Evolutionary conservation across 768 basidiomycete genomes (phyloP).

Genomic region (Rhodotorula diobovata): DNA sequence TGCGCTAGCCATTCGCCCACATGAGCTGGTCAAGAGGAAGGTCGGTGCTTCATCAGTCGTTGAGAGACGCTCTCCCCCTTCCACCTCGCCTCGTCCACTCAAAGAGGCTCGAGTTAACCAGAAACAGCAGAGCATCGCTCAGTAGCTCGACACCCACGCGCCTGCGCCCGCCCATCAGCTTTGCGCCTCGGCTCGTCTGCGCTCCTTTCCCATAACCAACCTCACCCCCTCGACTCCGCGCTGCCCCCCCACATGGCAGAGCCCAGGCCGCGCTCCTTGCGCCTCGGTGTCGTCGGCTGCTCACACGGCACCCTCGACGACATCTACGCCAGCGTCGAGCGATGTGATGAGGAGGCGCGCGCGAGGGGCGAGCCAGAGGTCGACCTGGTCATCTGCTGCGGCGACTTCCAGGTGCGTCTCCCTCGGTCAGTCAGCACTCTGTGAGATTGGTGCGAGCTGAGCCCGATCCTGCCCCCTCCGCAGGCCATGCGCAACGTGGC

Average conservation of each 20-base stretch:
- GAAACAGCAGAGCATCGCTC: too few relatives aligned
- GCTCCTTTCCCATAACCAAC: too few relatives aligned
- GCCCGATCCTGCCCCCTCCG: too few relatives aligned
- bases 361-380: slow-evolving; percentile 74
- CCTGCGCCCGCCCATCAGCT: too few relatives aligned
- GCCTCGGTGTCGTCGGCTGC: slow-evolving; percentile 91
- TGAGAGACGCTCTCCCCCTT: neutral
- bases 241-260: neutral
- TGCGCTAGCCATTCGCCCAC: too few relatives aligned
- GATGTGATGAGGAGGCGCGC: slow-evolving; percentile 59
- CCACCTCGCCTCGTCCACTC: neutral
- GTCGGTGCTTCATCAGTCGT: too few relatives aligned
- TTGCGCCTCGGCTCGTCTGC: too few relatives aligned
- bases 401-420: slow-evolving; percentile 65
- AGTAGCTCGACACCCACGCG: too few relatives aligned
- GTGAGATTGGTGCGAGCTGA: too few relatives aligned
- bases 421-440: neutral
- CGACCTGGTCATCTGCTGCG: slow-evolving; percentile 84
- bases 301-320: slow-evolving; percentile 85
- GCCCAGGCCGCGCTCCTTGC: slow-evolving; percentile 5
- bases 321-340: slow-evolving; percentile 68
- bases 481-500: slow-evolving; percentile 79
- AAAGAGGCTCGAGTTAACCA: neutral
- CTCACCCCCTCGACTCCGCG: neutral
- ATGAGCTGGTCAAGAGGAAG: too few relatives aligned